Percentiles rank a stretch among this genome's conserved stretches.
Conservation (phyloP, 768 basidiomycete species). For the Rhizopogon sp. region DNA sequence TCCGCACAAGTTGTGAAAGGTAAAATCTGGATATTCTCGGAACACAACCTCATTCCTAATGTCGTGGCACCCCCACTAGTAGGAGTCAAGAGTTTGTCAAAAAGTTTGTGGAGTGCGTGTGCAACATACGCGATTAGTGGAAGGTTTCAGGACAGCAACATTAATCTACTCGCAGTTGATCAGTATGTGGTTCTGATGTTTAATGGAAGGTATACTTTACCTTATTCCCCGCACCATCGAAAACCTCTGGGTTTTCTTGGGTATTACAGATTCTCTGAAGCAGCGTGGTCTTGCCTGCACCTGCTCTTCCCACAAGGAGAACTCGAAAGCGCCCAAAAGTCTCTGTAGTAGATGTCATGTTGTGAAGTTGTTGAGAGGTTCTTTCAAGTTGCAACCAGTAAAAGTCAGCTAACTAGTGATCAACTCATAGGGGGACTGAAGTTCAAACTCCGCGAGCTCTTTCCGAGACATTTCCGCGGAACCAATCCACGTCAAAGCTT, state of each 20-base stretch:
- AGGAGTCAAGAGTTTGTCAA: slow-evolving; percentile 22
- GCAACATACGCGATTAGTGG: neutral
- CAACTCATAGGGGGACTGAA: too few species aligned
- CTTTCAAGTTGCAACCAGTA: too few species aligned
- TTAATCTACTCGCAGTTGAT: neutral
- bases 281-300: neutral
- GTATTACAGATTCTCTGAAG: neutral
- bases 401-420: too few species aligned
- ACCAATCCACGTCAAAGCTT: too few species aligned
- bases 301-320: neutral
- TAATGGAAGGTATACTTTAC: neutral
- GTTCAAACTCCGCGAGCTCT: too few species aligned
- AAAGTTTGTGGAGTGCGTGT: neutral
- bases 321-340: neutral
- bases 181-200: neutral
- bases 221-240: neutral
- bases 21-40: slow-evolving; percentile 22
- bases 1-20: slow-evolving; percentile 27
- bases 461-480: too few species aligned
- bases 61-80: slow-evolving; percentile 15
- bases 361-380: too few species aligned
- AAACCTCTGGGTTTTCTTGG: neutral
- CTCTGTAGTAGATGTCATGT: neutral
- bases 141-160: neutral
- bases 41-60: slow-evolving; percentile 24